A percentile compares a stretch with the other conserved stretches of the same genome.
Evolutionary conservation across 352 stramenopile genomes (phyloP).

Genomic region (Elongisporangium prolatum): DNA sequence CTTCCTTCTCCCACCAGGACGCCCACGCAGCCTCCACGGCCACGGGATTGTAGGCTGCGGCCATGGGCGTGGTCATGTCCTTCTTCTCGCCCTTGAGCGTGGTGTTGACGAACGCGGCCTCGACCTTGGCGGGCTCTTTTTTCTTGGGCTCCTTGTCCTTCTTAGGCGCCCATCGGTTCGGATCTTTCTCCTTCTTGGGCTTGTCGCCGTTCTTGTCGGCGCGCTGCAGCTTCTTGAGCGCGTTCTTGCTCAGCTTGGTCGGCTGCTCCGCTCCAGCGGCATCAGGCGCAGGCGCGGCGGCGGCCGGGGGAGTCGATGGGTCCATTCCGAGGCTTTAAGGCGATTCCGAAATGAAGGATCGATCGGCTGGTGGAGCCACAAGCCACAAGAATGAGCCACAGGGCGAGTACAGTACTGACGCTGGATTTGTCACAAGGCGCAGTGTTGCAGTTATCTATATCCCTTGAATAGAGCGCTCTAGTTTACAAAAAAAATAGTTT

Average conservation of each 20-base stretch:
- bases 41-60: constrained; percentile 92
- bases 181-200: constrained; percentile 95
- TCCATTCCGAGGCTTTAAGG: neutral
- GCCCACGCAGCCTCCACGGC: constrained; percentile 98
- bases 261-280: constrained; percentile 16
- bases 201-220: constrained; percentile 81
- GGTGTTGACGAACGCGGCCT: constrained; percentile 85
- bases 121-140: constrained; percentile 62
- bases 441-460: neutral
- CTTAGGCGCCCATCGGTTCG: constrained; percentile 86
- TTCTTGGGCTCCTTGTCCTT: constrained; percentile 85
- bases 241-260: constrained; percentile 93
- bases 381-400: neutral
- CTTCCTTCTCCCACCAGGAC: constrained; percentile 96
- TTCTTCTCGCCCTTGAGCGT: constrained; percentile 96
- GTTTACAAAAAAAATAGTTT: no score
- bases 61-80: constrained; percentile 88
- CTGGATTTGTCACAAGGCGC: neutral
- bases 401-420: no score
- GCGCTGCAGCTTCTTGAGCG: constrained; percentile 92
- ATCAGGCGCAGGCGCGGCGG: constrained; percentile 8
- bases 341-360: neutral
- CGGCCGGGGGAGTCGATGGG: constrained; percentile 4
- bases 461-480: neutral
- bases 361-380: neutral